These are phyloP conservation scores for Physaria fendleri DNA, from an alignment of 345 rosid genomes.

Conservation along the genomic window DNA sequence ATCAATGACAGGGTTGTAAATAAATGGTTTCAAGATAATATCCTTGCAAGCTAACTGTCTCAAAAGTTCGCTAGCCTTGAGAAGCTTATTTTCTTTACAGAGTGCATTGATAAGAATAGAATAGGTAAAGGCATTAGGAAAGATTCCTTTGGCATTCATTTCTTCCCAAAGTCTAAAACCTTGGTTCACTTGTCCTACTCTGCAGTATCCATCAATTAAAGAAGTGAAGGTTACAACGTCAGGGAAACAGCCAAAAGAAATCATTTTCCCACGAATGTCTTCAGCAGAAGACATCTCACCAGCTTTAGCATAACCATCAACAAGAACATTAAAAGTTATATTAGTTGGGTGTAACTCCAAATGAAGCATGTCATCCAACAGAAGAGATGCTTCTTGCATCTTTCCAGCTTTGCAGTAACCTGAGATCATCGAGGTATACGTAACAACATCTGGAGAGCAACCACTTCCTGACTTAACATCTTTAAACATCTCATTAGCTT, in stretches of 20 bases:
- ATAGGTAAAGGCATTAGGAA: constrained; percentile 67
- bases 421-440: constrained; percentile 66
- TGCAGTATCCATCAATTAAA: constrained; percentile 79
- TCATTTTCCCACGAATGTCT: constrained; percentile 45
- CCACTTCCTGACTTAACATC: constrained; percentile 33
- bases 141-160: constrained; percentile 48
- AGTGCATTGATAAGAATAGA: constrained; percentile 59
- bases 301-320: constrained; percentile 73
- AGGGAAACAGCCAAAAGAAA: constrained; percentile 41
- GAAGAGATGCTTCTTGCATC: constrained; percentile 53
- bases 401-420: constrained; percentile 68
- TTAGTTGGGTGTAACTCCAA: constrained; percentile 45
- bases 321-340: constrained; percentile 71
- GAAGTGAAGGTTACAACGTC: constrained; percentile 79
- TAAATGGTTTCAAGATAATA: constrained; percentile 53
- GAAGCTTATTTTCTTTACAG: constrained; percentile 64
- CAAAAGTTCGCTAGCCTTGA: constrained; percentile 68
- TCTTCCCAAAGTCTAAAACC: constrained; percentile 63
- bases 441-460: constrained; percentile 49
- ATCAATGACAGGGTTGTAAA: constrained; percentile 89
- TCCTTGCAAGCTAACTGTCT: constrained; percentile 43
- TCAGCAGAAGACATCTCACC: constrained; percentile 52
- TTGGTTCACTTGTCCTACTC: constrained; percentile 53
- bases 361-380: constrained; percentile 55
- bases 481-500: constrained; percentile 45